Evolutionary conservation across 148 eudicot genomes (phyloP).

Genomic region (Rhododendron mucronatum): DNA sequence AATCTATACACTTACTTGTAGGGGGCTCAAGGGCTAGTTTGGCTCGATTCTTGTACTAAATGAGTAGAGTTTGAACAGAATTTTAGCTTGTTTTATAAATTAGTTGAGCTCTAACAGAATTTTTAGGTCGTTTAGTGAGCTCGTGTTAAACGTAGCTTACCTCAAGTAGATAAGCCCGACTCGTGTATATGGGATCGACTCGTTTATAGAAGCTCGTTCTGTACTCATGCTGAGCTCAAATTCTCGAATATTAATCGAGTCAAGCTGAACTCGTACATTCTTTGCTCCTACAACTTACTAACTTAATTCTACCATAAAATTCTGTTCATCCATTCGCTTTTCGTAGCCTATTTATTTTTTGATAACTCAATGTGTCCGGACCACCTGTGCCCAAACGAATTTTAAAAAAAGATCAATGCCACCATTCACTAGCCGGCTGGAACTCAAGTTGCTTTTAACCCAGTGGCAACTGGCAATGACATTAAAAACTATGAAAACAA

Average conservation of each 20-base stretch:
- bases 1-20: too few species aligned
- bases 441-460: not conserved
- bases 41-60: not conserved
- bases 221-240: not conserved
- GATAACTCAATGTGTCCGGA: too few species aligned
- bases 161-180: not conserved
- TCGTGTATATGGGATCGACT: not conserved
- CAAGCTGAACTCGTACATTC: too few species aligned
- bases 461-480: not conserved
- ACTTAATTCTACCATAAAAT: too few species aligned
- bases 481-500: not conserved
- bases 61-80: not conserved
- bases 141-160: not conserved
- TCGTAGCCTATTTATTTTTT: too few species aligned
- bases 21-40: not conserved
- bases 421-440: not conserved
- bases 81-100: too few species aligned
- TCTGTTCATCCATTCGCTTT: not conserved
- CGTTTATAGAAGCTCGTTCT: not conserved
- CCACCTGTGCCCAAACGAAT: not conserved
- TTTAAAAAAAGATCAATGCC: not conserved
- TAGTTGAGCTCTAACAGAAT: too few species aligned
- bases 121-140: not conserved
- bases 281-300: too few species aligned
- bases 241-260: not conserved